These are phyloP conservation scores for Candida tetrigidarum DNA, from an alignment of 1,139 yeast species.

Conservation along the genomic window DNA sequence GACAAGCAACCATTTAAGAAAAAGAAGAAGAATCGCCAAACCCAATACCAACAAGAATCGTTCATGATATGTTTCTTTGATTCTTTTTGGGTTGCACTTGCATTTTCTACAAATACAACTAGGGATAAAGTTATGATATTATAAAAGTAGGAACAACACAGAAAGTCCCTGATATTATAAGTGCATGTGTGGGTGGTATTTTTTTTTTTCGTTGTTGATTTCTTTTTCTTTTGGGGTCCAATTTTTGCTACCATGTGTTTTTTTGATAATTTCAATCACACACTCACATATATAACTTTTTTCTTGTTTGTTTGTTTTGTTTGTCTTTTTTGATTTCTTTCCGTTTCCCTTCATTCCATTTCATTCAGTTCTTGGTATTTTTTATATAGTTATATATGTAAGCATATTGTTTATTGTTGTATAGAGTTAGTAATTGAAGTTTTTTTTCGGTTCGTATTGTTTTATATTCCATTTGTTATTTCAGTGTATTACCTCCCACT, in stretches of 20 bases:
- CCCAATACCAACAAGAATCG: background rate
- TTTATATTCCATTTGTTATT: no score
- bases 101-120: no score
- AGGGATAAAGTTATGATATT: background rate
- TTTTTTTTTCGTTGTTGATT: no score
- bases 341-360: background rate
- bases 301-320: background rate
- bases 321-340: background rate
- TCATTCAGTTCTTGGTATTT: constrained; percentile 4
- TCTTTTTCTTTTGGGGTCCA: no score
- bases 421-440: background rate
- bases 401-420: background rate
- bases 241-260: no score
- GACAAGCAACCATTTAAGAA: constrained; percentile 3
- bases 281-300: background rate
- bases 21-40: constrained; percentile 1
- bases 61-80: background rate
- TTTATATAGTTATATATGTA: background rate
- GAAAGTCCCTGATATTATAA: no score
- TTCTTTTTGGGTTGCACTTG: background rate
- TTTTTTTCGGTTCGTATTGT: constrained; percentile 1
- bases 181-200: no score
- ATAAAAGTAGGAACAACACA: no score
- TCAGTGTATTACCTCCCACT: no score
- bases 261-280: no score